Conservation (phyloP, 2,329 filamentous ascomycete species). For the Boeremia lycopersici region DNA sequence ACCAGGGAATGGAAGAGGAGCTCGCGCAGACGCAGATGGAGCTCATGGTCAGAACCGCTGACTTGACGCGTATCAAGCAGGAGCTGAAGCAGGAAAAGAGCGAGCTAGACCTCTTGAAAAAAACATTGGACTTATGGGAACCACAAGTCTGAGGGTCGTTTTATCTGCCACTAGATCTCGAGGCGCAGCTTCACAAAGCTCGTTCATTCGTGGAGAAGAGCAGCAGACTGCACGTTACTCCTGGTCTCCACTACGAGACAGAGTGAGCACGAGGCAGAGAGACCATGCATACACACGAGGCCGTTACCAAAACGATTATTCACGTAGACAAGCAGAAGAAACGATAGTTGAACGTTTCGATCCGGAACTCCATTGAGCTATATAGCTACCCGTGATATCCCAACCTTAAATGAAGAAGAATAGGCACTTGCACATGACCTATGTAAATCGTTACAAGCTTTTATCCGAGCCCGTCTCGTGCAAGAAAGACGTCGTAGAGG, state of each 20-base stretch:
- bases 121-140: neutral
- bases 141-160: neutral
- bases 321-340: neutral
- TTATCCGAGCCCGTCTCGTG: conserved; percentile 27
- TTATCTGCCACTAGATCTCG: neutral
- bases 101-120: neutral
- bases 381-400: conserved; percentile 30
- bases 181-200: neutral
- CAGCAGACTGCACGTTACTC: too few species aligned
- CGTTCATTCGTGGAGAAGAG: neutral
- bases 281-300: too few species aligned
- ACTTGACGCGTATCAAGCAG: too few species aligned
- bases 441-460: conserved; percentile 33
- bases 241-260: too few species aligned
- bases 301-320: neutral
- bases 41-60: neutral
- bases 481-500: conserved; percentile 20
- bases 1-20: neutral
- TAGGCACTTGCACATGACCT: conserved; percentile 22
- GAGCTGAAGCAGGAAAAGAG: too few species aligned
- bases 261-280: too few species aligned
- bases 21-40: neutral
- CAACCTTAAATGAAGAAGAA: conserved; percentile 14
- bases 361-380: conserved; percentile 39
- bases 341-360: conserved; percentile 21